Base-by-base conservation (phyloP, 192 early-diverging fungal genomes). In the Allomyces macrogynus region DNA sequence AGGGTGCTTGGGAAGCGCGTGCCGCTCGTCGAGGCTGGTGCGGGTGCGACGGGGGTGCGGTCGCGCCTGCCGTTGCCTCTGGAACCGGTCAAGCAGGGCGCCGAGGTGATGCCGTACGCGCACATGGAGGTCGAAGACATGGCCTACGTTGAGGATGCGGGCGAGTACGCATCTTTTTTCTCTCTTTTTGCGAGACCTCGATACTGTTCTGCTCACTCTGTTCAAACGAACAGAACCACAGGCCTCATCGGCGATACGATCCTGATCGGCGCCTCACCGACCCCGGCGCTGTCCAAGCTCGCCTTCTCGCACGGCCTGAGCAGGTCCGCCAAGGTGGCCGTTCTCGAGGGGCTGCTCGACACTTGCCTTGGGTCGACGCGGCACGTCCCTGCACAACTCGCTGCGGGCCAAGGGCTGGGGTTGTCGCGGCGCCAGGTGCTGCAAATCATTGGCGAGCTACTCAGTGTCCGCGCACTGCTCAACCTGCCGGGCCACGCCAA, bases 271-370 rank as follows among this genome's bases (percentile, higher is more conserved):
- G 43, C 69, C 27, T 64, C 67, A 24, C 68, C 83, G 5, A 71
- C 77, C 11, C 62, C 70, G 24, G 63, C 72, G 61, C 74, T 83
- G 43, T 65, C 73, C 22, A 77, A 73, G 60, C 75, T 84, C 26
- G 82, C 78, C 16, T 84, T 78, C 67, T 78, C 78, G 23, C 72
- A 80, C 23, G 82, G 79, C 64, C 73, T 84, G 22, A 70, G 77
- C 1, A 74, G 82, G 16, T 73, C 70, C 42, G 77, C 74, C 43
- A 84, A 84, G 65, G 71, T 84, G 5, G 78, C 74, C 20, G 71
- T 73, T 14, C 65, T 84, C 16, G 82, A 84, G 66, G 73, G 69
- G 5, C 69, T 78, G 24, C 73, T 84, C 60, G 79, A 84, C 61
- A 57, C 63, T 16, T 74, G 81, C 66, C 65, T 84, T 22, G 67